Conservation (phyloP, 805 yeast species). For the Metschnikowia proteae region DNA sequence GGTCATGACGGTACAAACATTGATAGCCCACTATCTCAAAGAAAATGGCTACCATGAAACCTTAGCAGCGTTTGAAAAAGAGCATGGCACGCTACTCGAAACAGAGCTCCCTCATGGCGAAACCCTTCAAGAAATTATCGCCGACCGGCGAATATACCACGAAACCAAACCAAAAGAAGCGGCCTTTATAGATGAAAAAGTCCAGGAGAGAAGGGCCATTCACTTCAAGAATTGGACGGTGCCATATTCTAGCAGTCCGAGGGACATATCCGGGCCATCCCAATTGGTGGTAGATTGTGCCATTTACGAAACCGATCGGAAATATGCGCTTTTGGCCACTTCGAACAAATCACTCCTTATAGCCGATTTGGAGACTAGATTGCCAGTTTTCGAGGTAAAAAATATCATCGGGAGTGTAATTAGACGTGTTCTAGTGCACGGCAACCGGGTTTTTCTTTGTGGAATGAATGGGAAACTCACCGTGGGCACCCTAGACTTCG, state of each 20-base stretch:
- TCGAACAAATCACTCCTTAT: constrained; percentile 19
- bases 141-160: constrained; percentile 12
- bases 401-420: constrained; percentile 26
- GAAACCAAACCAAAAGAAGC: constrained; percentile 6
- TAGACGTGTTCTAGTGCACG: constrained; percentile 31
- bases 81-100: constrained; percentile 36
- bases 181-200: constrained; percentile 5
- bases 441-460: constrained; percentile 33
- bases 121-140: constrained; percentile 35
- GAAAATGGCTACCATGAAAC: constrained; percentile 47
- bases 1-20: constrained; percentile 23
- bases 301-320: neutral
- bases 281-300: constrained; percentile 24
- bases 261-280: constrained; percentile 10
- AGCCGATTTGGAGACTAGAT: constrained; percentile 14
- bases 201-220: constrained; percentile 8
- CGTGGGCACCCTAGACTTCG: constrained; percentile 13
- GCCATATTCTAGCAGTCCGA: constrained; percentile 26
- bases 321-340: constrained; percentile 18
- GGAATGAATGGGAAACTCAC: constrained; percentile 53
- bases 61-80: constrained; percentile 45
- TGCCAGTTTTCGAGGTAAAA: constrained; percentile 15
- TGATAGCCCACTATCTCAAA: constrained; percentile 59
- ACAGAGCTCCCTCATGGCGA: constrained; percentile 26
- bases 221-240: constrained; percentile 27